phyloP scores from a whole-genome alignment of 768 basidiomycete genomes.

The Leccinellum rugosiceps region DNA sequence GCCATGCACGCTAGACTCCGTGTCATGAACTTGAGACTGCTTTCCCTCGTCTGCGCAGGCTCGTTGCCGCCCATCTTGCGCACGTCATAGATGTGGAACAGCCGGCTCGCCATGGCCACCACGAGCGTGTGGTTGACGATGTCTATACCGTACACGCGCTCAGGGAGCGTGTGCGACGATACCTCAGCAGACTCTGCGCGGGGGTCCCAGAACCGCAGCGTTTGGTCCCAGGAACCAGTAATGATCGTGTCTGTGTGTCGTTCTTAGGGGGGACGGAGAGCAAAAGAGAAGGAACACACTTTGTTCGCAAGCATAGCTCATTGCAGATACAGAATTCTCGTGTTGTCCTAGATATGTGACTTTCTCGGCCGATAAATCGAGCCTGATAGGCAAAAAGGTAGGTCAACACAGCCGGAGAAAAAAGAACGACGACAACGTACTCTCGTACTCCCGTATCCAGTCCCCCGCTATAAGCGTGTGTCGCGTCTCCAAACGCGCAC shows the following conservation, averaged over 20 bases:
- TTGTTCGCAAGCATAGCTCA: conserved; percentile 63
- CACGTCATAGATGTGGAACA: conserved; percentile 88
- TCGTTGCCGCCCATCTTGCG: conserved; percentile 58
- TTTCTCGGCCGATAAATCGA: conserved; percentile 74
- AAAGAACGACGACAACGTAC: conserved; percentile 36
- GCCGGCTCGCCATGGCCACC: conserved; percentile 87
- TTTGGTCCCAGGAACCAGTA: conserved; percentile 91
- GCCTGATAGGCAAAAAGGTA: conserved; percentile 30
- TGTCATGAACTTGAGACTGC: conserved; percentile 94
- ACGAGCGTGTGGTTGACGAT: conserved; percentile 76
- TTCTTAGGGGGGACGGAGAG: neutral
- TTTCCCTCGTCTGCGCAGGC: conserved; percentile 81
- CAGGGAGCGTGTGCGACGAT: conserved; percentile 63
- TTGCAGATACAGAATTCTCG: conserved; percentile 71
- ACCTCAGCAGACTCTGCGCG: conserved; percentile 56
- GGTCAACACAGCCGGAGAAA: no score
- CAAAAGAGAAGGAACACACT: conserved; percentile 45
- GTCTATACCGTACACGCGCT: conserved; percentile 85
- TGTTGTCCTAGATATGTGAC: conserved; percentile 77
- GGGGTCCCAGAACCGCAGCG: conserved; percentile 85
- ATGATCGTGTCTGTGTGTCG: conserved; percentile 58
- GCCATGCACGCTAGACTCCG: conserved; percentile 88
- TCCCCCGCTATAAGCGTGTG: conserved; percentile 80
- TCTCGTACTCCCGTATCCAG: conserved; percentile 80
- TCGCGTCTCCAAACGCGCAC: conserved; percentile 65